Conservation (phyloP, 2,329 filamentous ascomycete genomes). For the Sordariomycetes sp. region DNA sequence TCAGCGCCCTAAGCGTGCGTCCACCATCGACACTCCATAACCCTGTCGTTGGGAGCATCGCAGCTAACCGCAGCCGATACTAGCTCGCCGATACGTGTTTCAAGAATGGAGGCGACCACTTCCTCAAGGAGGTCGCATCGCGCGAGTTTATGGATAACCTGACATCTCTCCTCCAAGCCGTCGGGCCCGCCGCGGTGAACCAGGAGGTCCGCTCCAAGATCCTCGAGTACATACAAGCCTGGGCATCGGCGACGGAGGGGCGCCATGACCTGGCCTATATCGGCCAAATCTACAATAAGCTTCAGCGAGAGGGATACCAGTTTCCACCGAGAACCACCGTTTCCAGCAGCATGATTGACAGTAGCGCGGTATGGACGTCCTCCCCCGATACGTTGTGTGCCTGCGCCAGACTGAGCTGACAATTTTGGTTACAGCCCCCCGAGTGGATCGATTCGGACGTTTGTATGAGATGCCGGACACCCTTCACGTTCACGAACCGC, state of each 20-base stretch:
- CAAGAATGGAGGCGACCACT: constrained; percentile 95
- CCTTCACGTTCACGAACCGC: constrained; percentile 95
- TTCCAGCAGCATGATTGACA: constrained; percentile 96
- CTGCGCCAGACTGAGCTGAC: background rate
- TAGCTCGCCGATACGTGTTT: constrained; percentile 96
- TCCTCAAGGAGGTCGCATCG: constrained; percentile 89
- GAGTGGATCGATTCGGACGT: constrained; percentile 98
- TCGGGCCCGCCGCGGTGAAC: constrained; percentile 65
- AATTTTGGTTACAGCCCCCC: constrained; percentile 52
- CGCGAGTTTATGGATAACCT: constrained; percentile 98
- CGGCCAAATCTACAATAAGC: constrained; percentile 69
- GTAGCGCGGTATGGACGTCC: constrained; percentile 63
- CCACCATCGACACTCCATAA: background rate
- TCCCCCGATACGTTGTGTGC: background rate
- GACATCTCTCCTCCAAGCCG: constrained; percentile 76
- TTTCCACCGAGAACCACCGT: constrained; percentile 84
- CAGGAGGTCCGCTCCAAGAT: constrained; percentile 82
- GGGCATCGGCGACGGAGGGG: constrained; percentile 82
- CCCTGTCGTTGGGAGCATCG: background rate
- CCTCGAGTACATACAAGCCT: constrained; percentile 83
- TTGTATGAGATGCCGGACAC: constrained; percentile 92
- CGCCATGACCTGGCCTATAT: constrained; percentile 78
- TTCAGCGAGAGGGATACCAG: constrained; percentile 76
- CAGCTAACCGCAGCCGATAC: constrained; percentile 7
- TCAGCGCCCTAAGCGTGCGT: constrained; percentile 84